Evolutionary conservation across 2,329 filamentous ascomycete genomes (phyloP).

Genomic region (Penicillium sp.): DNA sequence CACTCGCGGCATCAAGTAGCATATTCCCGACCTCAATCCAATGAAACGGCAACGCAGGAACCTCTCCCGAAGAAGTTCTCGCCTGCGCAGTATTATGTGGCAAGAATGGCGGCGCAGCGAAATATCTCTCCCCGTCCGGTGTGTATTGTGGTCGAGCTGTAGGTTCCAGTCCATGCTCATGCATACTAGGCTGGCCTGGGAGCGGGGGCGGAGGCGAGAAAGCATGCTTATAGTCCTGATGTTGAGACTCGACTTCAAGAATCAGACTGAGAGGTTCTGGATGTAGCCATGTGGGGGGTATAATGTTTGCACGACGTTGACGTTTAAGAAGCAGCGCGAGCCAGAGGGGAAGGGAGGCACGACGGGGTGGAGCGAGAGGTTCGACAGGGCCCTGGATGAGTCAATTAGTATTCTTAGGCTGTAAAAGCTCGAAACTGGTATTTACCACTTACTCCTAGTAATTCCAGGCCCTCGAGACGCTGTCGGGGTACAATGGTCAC

Average conservation of each 20-base stretch:
- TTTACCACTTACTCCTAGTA: conserved; percentile 72
- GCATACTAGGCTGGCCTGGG: conserved; percentile 44
- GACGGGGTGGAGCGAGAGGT: conserved; percentile 75
- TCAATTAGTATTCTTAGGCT: conserved; percentile 1
- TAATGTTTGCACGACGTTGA: conserved; percentile 88
- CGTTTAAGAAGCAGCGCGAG: conserved; percentile 92
- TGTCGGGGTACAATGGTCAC: conserved; percentile 92
- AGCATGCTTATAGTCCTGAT: conserved; percentile 59
- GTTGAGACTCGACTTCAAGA: conserved; percentile 75
- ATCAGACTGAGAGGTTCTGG: conserved; percentile 73
- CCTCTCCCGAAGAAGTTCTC: conserved; percentile 48
- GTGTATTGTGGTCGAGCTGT: conserved; percentile 34
- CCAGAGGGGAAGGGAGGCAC: conserved; percentile 82
- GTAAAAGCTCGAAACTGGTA: neutral
- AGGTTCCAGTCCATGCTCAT: conserved; percentile 25
- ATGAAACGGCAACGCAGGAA: conserved; percentile 73
- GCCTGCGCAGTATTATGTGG: conserved; percentile 70
- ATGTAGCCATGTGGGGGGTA: conserved; percentile 86
- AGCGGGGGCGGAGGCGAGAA: conserved; percentile 78
- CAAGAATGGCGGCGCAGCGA: conserved; percentile 71
- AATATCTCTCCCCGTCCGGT: conserved; percentile 42
- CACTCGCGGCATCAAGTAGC: conserved; percentile 77
- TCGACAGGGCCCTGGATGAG: conserved; percentile 70
- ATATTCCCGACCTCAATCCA: conserved; percentile 92
- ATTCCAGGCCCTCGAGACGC: conserved; percentile 77